Conservation (phyloP, 2,329 filamentous ascomycete species). For the Xylariaceae sp. region DNA sequence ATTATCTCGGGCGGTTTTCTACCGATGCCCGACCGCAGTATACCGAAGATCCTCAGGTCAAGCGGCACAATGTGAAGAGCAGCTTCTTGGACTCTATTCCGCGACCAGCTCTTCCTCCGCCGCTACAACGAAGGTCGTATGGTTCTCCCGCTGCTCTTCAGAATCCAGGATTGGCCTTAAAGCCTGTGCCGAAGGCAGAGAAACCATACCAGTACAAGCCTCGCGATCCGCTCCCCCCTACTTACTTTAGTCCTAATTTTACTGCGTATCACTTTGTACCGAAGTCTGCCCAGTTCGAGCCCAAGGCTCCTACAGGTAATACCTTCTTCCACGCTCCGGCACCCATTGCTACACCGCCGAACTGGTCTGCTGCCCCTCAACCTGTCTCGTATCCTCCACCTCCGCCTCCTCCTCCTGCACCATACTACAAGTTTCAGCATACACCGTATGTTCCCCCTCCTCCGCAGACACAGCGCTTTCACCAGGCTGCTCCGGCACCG, state of each 20-base stretch:
- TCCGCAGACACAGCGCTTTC: slow-evolving; percentile 10
- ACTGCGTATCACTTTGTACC: slow-evolving; percentile 35
- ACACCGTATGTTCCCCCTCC: slow-evolving; percentile 13
- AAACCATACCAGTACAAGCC: slow-evolving; percentile 36
- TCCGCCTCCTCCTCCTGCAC: slow-evolving; percentile 3
- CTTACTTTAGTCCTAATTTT: slow-evolving; percentile 28
- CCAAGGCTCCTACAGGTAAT: slow-evolving; percentile 9
- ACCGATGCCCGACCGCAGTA: slow-evolving; percentile 90
- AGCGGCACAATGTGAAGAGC: slow-evolving; percentile 60
- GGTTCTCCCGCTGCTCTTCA: slow-evolving; percentile 27
- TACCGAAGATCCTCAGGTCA: slow-evolving; percentile 64
- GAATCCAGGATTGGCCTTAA: slow-evolving; percentile 14
- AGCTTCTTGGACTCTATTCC: slow-evolving; percentile 68
- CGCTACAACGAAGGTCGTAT: slow-evolving; percentile 28
- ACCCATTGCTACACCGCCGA: background rate
- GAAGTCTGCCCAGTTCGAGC: slow-evolving; percentile 26
- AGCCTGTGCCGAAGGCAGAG: slow-evolving; percentile 23
- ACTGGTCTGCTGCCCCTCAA: slow-evolving; percentile 5
- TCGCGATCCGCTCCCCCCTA: slow-evolving; percentile 25
- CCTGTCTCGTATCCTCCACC: slow-evolving; percentile 6
- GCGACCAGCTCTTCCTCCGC: slow-evolving; percentile 34
- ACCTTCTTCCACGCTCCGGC: slow-evolving; percentile 12
- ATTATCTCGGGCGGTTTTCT: slow-evolving; percentile 79
- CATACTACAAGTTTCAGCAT: slow-evolving; percentile 19
- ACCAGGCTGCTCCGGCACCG: background rate